Evolutionary conservation across 2,329 filamentous ascomycete genomes (phyloP).

Genomic region (Alternaria alternata): DNA sequence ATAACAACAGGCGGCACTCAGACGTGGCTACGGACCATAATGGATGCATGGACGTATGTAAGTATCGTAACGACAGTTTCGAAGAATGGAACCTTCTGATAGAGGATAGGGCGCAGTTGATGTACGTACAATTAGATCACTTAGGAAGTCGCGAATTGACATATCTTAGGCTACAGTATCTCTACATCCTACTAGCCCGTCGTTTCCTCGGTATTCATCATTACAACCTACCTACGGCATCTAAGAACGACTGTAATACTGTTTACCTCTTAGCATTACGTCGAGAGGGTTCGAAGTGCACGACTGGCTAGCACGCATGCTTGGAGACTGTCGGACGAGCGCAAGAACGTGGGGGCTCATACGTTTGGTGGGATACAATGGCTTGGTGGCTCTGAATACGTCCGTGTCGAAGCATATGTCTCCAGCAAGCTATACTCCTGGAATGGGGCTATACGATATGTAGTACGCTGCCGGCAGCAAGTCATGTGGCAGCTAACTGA

Average conservation of each 20-base stretch:
- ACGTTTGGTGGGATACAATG: neutral
- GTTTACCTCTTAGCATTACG: too few species aligned
- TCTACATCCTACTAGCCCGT: neutral
- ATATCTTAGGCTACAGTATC: neutral
- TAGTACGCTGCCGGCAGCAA: neutral
- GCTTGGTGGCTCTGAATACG: too few species aligned
- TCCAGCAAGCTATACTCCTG: neutral
- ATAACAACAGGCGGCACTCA: neutral
- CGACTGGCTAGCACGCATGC: neutral
- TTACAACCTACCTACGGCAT: neutral
- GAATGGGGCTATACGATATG: neutral
- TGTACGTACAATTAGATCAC: neutral
- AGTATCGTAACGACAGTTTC: neutral
- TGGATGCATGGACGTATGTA: too few species aligned
- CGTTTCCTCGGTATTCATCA: too few species aligned
- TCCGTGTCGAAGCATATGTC: rapidly evolving
- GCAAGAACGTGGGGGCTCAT: neutral
- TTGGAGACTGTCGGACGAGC: neutral
- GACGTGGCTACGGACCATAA: neutral
- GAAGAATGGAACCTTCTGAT: neutral
- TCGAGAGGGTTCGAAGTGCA: neutral
- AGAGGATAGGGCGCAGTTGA: neutral
- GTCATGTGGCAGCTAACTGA: neutral
- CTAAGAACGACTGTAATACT: neutral
- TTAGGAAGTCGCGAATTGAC: neutral